Percentiles rank a stretch among this genome's conserved stretches.
Evolutionary conservation across 441 rosid genomes (phyloP).

Genomic region (Arabidopsis hybrid): DNA sequence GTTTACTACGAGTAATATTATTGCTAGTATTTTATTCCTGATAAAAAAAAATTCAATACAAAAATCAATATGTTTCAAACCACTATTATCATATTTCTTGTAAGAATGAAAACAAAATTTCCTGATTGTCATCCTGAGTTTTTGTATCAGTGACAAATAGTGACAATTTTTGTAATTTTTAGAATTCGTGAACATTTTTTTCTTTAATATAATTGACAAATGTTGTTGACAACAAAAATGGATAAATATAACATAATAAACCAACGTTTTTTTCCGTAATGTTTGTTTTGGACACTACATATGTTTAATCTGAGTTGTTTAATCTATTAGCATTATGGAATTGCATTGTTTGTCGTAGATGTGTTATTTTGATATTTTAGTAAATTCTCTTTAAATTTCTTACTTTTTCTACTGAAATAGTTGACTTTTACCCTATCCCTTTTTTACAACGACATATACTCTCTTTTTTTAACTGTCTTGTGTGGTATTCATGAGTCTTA

Average conservation of each 20-base stretch:
- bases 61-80: too few species aligned
- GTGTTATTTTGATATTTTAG: neutral
- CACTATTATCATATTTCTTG: too few species aligned
- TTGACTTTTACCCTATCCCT: neutral
- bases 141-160: too few species aligned
- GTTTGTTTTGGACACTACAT: neutral
- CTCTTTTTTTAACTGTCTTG: conserved; percentile 7
- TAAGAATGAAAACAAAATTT: too few species aligned
- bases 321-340: neutral
- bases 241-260: neutral
- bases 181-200: too few species aligned
- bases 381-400: neutral
- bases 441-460: neutral
- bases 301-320: neutral
- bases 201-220: too few species aligned
- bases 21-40: too few species aligned
- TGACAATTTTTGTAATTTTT: too few species aligned
- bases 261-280: neutral
- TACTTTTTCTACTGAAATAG: neutral
- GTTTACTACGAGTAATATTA: too few species aligned
- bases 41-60: too few species aligned
- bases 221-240: neutral
- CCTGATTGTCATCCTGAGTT: too few species aligned
- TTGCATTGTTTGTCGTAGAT: neutral
- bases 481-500: conserved; percentile 24